Percentiles rank a stretch among this genome's conserved stretches.
These are phyloP conservation scores for Tolypocladium pustulatum DNA, from an alignment of 2,329 filamentous ascomycete genomes.

Conservation along the genomic window DNA sequence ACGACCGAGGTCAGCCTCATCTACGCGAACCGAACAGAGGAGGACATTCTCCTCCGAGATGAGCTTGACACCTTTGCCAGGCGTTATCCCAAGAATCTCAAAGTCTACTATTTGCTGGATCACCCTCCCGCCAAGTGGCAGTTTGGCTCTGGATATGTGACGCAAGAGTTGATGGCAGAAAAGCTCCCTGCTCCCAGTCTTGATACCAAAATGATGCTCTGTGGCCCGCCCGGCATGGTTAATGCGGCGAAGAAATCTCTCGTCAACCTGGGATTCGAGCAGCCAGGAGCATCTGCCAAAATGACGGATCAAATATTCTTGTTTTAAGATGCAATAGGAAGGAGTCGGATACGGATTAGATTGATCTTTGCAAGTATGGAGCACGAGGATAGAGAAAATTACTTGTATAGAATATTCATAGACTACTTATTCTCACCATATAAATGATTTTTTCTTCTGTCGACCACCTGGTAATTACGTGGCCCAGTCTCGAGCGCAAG, in stretches of 20 bases:
- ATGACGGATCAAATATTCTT: slow-evolving; percentile 45
- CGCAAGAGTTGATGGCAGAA: slow-evolving; percentile 35
- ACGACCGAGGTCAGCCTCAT: slow-evolving; percentile 45
- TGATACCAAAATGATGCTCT: slow-evolving; percentile 45
- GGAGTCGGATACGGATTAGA: neutral
- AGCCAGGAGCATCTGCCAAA: slow-evolving; percentile 37
- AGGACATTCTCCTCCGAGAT: slow-evolving; percentile 46
- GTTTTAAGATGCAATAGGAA: slow-evolving; percentile 24
- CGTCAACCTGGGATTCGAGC: slow-evolving; percentile 36
- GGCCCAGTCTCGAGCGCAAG: neutral
- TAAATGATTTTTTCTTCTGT: neutral
- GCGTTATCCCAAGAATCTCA: slow-evolving; percentile 41
- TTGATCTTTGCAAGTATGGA: neutral
- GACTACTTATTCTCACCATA: neutral
- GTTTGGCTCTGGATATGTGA: slow-evolving; percentile 39
- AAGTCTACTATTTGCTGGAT: slow-evolving; percentile 45
- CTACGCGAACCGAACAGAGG: slow-evolving; percentile 48
- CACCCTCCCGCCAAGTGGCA: slow-evolving; percentile 34
- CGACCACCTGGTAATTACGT: no score
- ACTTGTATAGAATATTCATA: neutral
- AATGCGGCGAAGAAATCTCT: slow-evolving; percentile 43
- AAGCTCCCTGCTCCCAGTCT: slow-evolving; percentile 32
- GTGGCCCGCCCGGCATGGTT: slow-evolving; percentile 52
- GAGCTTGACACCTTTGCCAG: slow-evolving; percentile 44
- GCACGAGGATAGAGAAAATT: neutral